phyloP scores from a whole-genome alignment of 768 basidiomycete species.

The Trametes coccinea region DNA sequence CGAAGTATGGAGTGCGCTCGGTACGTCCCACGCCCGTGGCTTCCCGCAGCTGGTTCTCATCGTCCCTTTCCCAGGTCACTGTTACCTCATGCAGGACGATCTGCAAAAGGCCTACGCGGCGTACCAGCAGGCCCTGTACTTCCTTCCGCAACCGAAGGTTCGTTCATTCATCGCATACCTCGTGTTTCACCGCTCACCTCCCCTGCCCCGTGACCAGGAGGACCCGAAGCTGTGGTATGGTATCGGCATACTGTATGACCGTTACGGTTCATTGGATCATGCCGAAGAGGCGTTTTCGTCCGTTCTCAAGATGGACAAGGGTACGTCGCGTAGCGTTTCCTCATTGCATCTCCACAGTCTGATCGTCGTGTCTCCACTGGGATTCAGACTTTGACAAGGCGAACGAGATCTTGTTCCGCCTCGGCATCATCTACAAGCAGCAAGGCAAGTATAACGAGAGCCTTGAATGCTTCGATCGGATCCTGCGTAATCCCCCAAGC shows the following conservation, averaged over 20 bases:
- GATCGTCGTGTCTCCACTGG: constrained; percentile 14
- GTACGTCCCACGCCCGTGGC: constrained; percentile 42
- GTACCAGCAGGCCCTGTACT: constrained; percentile 96
- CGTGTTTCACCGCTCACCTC: constrained; percentile 13
- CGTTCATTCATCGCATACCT: constrained; percentile 15
- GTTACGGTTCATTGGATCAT: constrained; percentile 97
- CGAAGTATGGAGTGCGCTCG: constrained; percentile 97
- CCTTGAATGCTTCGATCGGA: constrained; percentile 92
- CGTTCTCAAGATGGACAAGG: constrained; percentile 95
- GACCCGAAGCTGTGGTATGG: constrained; percentile 99
- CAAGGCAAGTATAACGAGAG: constrained; percentile 91
- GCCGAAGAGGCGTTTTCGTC: constrained; percentile 98
- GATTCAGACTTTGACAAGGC: constrained; percentile 91
- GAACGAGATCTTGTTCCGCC: constrained; percentile 96
- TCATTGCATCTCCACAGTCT: not conserved
- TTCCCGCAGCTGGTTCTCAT: constrained; percentile 18
- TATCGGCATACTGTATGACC: constrained; percentile 97
- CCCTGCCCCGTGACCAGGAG: constrained; percentile 47
- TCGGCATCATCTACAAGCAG: constrained; percentile 99
- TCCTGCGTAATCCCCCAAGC: constrained; percentile 91
- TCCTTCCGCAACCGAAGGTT: constrained; percentile 94
- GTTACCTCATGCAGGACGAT: constrained; percentile 99
- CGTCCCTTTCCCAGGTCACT: constrained; percentile 64
- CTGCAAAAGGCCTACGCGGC: constrained; percentile 98
- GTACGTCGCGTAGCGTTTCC: constrained; percentile 46